These are phyloP conservation scores for Rosa rugosa DNA, from an alignment of 306 rosid species.

Conservation along the genomic window DNA sequence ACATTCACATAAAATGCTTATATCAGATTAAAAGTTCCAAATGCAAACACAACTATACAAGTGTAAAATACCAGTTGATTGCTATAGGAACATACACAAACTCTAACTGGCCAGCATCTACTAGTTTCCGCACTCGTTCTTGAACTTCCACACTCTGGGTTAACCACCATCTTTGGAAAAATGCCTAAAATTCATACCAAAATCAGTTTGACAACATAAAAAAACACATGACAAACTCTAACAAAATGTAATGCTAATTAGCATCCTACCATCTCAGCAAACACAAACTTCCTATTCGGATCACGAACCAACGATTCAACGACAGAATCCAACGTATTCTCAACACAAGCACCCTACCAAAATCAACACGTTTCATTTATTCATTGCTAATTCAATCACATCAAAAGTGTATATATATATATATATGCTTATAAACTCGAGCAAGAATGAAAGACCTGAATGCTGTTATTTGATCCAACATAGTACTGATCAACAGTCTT, in stretches of 20 bases:
- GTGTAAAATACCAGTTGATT: neutral
- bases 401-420: neutral
- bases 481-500: slow-evolving; percentile 86
- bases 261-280: slow-evolving; percentile 67
- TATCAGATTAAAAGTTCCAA: neutral
- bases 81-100: slow-evolving; percentile 49
- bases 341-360: slow-evolving; percentile 71
- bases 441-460: slow-evolving; percentile 50
- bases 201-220: neutral
- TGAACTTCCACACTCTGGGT: slow-evolving; percentile 59
- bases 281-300: slow-evolving; percentile 79
- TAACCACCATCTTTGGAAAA: slow-evolving; percentile 84
- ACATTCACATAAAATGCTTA: neutral
- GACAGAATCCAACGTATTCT: slow-evolving; percentile 79
- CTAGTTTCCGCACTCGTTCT: slow-evolving; percentile 60
- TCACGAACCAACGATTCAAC: slow-evolving; percentile 67
- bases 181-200: slow-evolving; percentile 46
- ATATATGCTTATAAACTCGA: neutral
- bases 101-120: slow-evolving; percentile 62
- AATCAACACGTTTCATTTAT: neutral
- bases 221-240: neutral
- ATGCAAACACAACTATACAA: neutral
- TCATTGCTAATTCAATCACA: neutral
- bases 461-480: slow-evolving; percentile 73
- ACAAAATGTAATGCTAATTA: neutral